A percentile compares a stretch with the other conserved stretches of the same genome.
phyloP scores from a whole-genome alignment of 73 alveolate species.

The Tetrahymena malaccensis region DNA sequence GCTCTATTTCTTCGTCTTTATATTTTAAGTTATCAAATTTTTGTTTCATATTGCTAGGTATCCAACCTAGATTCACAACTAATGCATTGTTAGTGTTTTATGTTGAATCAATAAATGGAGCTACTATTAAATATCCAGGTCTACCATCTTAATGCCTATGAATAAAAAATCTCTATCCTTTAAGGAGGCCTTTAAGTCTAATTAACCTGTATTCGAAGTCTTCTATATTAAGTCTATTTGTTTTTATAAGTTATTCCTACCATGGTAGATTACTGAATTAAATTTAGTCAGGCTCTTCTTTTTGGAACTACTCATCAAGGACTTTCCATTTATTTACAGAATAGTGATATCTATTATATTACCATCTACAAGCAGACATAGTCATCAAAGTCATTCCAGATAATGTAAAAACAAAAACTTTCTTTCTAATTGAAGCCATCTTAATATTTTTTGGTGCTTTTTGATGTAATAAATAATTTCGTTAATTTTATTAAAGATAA shows the following conservation, averaged over 20 bases:
- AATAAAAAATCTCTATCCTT: slow-evolving; percentile 15
- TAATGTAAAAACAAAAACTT: not conserved
- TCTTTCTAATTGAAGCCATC: not conserved
- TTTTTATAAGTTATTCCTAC: not conserved
- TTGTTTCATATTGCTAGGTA: slow-evolving; percentile 7
- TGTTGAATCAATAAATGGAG: slow-evolving; percentile 2
- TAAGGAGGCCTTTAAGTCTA: not conserved
- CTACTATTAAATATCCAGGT: slow-evolving; percentile 28
- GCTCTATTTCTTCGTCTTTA: not conserved
- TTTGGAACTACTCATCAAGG: slow-evolving; percentile 12
- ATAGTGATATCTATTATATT: slow-evolving; percentile 25
- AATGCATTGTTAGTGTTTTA: not conserved
- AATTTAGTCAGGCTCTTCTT: not conserved
- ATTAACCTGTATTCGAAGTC: not conserved
- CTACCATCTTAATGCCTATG: slow-evolving; percentile 32
- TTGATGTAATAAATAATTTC: not conserved
- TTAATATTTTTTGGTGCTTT: not conserved
- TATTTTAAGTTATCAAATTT: not conserved
- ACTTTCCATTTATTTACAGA: slow-evolving; percentile 28
- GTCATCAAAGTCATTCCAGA: not conserved
- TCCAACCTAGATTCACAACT: slow-evolving; percentile 34
- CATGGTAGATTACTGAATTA: not conserved
- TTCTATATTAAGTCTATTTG: not conserved
- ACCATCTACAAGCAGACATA: slow-evolving; percentile 32
- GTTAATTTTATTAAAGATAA: not conserved